Conservation (phyloP, 2,329 filamentous ascomycete genomes). For the Phialophora tarda region DNA sequence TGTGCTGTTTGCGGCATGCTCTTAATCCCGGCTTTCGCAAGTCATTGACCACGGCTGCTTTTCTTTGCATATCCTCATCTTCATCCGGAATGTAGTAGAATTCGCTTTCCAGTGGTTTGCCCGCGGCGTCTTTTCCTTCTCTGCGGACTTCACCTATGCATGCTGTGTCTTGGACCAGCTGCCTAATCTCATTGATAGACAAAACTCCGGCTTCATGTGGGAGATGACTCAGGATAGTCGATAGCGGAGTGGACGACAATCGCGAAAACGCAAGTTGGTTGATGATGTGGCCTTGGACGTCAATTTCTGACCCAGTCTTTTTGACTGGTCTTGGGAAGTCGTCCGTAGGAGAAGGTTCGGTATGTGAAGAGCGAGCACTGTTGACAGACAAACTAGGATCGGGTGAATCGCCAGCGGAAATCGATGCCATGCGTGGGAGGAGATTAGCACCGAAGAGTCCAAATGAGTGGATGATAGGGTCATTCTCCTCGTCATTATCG, state of each 20-base stretch:
- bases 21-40: conserved; percentile 87
- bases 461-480: conserved; percentile 89
- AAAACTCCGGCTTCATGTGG: conserved; percentile 62
- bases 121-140: conserved; percentile 93
- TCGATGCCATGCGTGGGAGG: conserved; percentile 78
- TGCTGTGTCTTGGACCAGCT: conserved; percentile 72
- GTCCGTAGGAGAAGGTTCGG: conserved; percentile 46
- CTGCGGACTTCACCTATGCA: conserved; percentile 89
- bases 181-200: conserved; percentile 68
- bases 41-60: conserved; percentile 81
- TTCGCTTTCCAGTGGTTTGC: conserved; percentile 90
- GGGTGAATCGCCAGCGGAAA: conserved; percentile 71
- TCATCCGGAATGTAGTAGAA: conserved; percentile 94
- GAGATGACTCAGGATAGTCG: conserved; percentile 85
- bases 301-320: conserved; percentile 47
- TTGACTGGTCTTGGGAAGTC: conserved; percentile 42
- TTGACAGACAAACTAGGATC: conserved; percentile 29
- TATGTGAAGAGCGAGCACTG: conserved; percentile 42
- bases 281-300: conserved; percentile 77
- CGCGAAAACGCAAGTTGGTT: conserved; percentile 97
- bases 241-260: conserved; percentile 86
- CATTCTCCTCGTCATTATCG: conserved; percentile 90
- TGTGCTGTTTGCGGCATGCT: conserved; percentile 92
- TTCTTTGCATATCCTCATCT: conserved; percentile 77
- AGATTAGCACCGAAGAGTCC: conserved; percentile 87